A percentile compares a stretch with the other conserved stretches of the same genome.
phyloP scores from a whole-genome alignment of 768 basidiomycete species.

The Russula vinacea region DNA sequence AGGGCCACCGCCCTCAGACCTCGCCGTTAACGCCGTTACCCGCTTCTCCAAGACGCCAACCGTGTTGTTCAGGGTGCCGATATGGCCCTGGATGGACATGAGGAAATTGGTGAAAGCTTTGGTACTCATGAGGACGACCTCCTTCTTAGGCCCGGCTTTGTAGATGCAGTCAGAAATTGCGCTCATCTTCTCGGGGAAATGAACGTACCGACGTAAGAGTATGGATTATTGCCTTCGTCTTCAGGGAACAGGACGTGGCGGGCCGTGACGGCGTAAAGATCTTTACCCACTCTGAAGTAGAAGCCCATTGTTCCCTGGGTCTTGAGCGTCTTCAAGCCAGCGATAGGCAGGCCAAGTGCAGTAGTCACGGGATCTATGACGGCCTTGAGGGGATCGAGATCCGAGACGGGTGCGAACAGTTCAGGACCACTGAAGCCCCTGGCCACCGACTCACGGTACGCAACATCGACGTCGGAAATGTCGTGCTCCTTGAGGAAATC shows the following conservation, averaged over 20 bases:
- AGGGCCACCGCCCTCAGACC: not conserved
- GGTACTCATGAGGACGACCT: not conserved
- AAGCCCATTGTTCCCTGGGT: constrained; percentile 42
- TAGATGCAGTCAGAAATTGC: not conserved
- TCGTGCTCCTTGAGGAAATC: constrained; percentile 26
- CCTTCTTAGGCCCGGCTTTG: not conserved
- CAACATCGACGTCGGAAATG: constrained; percentile 31
- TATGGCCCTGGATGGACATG: not conserved
- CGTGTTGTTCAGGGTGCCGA: not conserved
- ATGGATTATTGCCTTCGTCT: not conserved
- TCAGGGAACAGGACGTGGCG: constrained; percentile 33
- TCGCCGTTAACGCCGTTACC: not conserved
- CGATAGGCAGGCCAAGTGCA: constrained; percentile 34
- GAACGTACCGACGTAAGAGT: not conserved
- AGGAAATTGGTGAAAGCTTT: not conserved
- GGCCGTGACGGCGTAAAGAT: constrained; percentile 39
- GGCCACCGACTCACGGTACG: constrained; percentile 32
- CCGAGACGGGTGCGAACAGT: constrained; percentile 31
- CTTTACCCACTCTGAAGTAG: constrained; percentile 36
- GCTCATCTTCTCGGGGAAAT: not conserved
- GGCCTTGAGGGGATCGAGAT: constrained; percentile 35
- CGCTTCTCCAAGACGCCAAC: not conserved
- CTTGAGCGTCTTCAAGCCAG: constrained; percentile 33
- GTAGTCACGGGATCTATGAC: constrained; percentile 41
- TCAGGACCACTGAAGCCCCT: constrained; percentile 27